These are phyloP conservation scores for Lactarius tabidus DNA, from an alignment of 768 basidiomycete genomes.

Conservation along the genomic window DNA sequence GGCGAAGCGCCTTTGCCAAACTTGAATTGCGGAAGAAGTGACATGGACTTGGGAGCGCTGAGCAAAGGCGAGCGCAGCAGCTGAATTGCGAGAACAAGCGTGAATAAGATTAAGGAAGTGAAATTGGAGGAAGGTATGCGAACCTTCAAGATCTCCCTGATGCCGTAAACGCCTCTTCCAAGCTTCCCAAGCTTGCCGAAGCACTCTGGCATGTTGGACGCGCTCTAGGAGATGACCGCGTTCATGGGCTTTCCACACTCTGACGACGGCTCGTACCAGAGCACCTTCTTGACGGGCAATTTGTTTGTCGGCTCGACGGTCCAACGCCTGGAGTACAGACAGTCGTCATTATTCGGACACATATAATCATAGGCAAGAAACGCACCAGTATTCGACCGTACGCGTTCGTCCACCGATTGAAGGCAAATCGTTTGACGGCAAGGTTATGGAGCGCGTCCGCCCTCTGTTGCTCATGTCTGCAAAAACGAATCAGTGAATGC, in stretches of 20 bases:
- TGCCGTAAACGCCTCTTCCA: constrained; percentile 49
- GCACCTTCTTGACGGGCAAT: constrained; percentile 53
- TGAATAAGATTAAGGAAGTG: not conserved
- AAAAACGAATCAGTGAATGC: constrained; percentile 12
- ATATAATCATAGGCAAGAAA: constrained; percentile 13
- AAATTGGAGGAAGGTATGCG: not conserved
- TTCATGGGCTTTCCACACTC: constrained; percentile 68
- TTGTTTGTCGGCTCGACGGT: constrained; percentile 54
- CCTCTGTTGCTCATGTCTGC: constrained; percentile 42
- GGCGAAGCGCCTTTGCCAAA: constrained; percentile 43
- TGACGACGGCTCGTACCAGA: constrained; percentile 52
- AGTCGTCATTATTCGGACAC: not conserved
- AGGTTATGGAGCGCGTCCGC: constrained; percentile 44
- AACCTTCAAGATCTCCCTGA: constrained; percentile 46
- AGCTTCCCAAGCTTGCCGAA: constrained; percentile 43
- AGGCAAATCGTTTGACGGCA: constrained; percentile 41
- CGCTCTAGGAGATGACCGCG: constrained; percentile 55
- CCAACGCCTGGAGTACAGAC: constrained; percentile 43
- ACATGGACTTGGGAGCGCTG: constrained; percentile 41
- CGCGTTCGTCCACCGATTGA: constrained; percentile 55
- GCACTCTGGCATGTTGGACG: constrained; percentile 43
- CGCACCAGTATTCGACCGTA: constrained; percentile 49
- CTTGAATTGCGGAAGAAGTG: constrained; percentile 37
- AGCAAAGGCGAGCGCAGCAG: constrained; percentile 45
- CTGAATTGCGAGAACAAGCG: not conserved